These are phyloP conservation scores for Tephrocybe sp. DNA, from an alignment of 768 basidiomycete species.

Conservation along the genomic window DNA sequence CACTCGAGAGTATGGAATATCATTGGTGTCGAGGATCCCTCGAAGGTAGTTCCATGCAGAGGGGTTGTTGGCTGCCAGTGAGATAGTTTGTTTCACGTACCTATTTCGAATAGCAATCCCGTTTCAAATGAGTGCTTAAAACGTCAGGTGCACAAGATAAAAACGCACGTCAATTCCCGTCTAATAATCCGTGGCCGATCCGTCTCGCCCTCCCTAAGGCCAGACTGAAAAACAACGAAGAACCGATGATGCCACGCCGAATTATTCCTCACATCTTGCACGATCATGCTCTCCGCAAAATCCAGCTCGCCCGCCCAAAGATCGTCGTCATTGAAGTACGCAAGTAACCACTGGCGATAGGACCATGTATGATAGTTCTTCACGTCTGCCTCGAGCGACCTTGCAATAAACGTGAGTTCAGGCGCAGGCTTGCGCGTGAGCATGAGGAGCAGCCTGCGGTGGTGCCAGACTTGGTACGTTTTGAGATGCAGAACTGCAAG, in stretches of 20 bases:
- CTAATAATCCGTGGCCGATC: slow-evolving; percentile 57
- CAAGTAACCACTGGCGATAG: slow-evolving; percentile 92
- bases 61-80: slow-evolving; percentile 85
- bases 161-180: slow-evolving; percentile 75
- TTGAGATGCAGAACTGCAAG: slow-evolving; percentile 83
- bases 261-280: slow-evolving; percentile 86
- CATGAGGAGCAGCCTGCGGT: slow-evolving; percentile 73
- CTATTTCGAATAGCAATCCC: too few relatives aligned
- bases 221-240: slow-evolving; percentile 77
- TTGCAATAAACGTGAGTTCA: slow-evolving; percentile 81
- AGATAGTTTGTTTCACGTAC: slow-evolving; percentile 80
- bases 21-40: slow-evolving; percentile 67
- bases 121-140: not conserved
- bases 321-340: slow-evolving; percentile 72
- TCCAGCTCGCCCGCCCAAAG: slow-evolving; percentile 76
- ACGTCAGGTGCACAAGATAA: slow-evolving; percentile 5
- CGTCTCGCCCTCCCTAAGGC: slow-evolving; percentile 58
- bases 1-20: slow-evolving; percentile 54
- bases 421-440: slow-evolving; percentile 47
- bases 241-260: slow-evolving; percentile 97
- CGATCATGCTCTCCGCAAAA: slow-evolving; percentile 68
- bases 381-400: slow-evolving; percentile 67
- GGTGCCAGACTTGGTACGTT: slow-evolving; percentile 98
- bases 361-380: slow-evolving; percentile 99
- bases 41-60: slow-evolving; percentile 98